Evolutionary conservation across 176 grass and related monocot genomes (phyloP).

Genomic region (Triticum monococcum): DNA sequence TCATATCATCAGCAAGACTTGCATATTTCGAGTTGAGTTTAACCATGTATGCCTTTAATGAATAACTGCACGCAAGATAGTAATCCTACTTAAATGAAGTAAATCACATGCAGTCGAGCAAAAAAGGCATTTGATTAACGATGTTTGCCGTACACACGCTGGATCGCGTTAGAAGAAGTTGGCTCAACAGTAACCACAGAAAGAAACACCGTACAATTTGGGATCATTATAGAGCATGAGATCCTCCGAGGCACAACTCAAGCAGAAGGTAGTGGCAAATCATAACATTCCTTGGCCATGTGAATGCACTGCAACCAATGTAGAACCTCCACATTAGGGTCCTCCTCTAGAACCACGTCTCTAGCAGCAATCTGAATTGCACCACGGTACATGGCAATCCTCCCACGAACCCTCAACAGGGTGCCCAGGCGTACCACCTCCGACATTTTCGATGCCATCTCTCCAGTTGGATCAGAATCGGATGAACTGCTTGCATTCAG

Average conservation of each 20-base stretch:
- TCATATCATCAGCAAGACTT: neutral
- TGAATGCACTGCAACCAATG: slow-evolving; percentile 74
- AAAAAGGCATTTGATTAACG: neutral
- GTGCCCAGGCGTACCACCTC: slow-evolving; percentile 51
- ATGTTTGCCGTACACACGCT: neutral
- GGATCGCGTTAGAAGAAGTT: slow-evolving; percentile 6
- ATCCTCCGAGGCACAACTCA: neutral
- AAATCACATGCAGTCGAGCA: neutral
- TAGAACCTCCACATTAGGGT: slow-evolving; percentile 71
- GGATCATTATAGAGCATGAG: slow-evolving; percentile 15
- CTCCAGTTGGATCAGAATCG: slow-evolving; percentile 41
- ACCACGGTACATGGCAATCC: slow-evolving; percentile 58
- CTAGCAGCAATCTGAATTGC: slow-evolving; percentile 59
- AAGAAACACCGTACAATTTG: neutral
- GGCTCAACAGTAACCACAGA: neutral
- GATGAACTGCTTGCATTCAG: neutral
- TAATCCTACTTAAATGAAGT: slow-evolving; percentile 10
- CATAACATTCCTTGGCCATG: slow-evolving; percentile 65
- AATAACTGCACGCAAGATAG: neutral
- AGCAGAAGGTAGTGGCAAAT: slow-evolving; percentile 22
- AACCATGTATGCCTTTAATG: neutral
- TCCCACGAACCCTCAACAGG: slow-evolving; percentile 66
- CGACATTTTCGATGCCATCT: slow-evolving; percentile 41
- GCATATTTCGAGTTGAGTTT: neutral
- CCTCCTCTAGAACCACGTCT: slow-evolving; percentile 70